Percentiles rank a stretch among this genome's conserved stretches.
Conservation (phyloP, 2,329 filamentous ascomycete species). For the Hymenoscyphus infarciens region DNA sequence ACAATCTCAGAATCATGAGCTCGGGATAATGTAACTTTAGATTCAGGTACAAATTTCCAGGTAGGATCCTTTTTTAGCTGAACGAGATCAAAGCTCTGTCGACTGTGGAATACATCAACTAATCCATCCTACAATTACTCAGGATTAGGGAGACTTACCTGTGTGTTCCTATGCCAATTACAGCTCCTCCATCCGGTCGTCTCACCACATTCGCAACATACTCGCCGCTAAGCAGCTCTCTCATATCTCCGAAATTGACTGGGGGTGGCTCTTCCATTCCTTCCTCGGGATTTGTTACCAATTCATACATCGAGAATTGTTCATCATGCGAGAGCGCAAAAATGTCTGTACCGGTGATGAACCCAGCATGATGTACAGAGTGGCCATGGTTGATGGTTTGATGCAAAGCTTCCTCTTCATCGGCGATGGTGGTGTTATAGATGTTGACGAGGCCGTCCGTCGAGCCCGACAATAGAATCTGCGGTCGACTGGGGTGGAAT, state of each 20-base stretch:
- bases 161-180: conserved; percentile 63
- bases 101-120: conserved; percentile 37
- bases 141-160: conserved; percentile 49
- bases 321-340: conserved; percentile 77
- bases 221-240: conserved; percentile 62
- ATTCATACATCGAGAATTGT: conserved; percentile 68
- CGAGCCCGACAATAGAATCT: conserved; percentile 68
- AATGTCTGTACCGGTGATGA: conserved; percentile 61
- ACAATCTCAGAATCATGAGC: conserved; percentile 64
- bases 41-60: conserved; percentile 54
- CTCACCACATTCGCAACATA: conserved; percentile 67
- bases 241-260: conserved; percentile 65
- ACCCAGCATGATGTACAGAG: conserved; percentile 71
- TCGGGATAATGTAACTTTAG: conserved; percentile 56
- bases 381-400: conserved; percentile 76
- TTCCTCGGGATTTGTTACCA: conserved; percentile 60
- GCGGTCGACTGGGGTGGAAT: conserved; percentile 58
- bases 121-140: neutral
- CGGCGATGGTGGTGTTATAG: conserved; percentile 65
- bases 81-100: conserved; percentile 56
- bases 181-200: conserved; percentile 57
- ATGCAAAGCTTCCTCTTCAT: conserved; percentile 74
- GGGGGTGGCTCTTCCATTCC: conserved; percentile 47
- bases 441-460: conserved; percentile 78
- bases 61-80: conserved; percentile 50